phyloP scores from a whole-genome alignment of 139 green algal species.

The Coelastrella sp. region DNA sequence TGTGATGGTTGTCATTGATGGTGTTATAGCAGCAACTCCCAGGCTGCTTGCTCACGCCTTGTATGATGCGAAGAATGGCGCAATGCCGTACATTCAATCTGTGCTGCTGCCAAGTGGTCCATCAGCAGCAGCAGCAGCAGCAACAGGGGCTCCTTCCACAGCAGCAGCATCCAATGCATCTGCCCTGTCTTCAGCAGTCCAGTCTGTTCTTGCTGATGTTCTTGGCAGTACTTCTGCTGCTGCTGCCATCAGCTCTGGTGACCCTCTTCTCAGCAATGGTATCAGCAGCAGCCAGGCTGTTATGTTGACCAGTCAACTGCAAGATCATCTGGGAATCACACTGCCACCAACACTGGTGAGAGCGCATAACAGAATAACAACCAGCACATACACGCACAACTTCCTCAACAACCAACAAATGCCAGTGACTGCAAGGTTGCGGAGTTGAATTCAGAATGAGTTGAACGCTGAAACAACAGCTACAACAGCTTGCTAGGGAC shows the following conservation, averaged over 20 bases:
- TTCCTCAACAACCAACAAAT: too few species aligned
- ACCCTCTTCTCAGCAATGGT: constrained; percentile 62
- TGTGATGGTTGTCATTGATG: constrained; percentile 21
- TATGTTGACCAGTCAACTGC: constrained; percentile 52
- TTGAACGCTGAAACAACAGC: too few species aligned
- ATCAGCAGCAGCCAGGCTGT: constrained; percentile 68
- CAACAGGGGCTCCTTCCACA: too few species aligned
- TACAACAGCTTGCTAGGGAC: too few species aligned
- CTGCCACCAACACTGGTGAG: constrained; percentile 60
- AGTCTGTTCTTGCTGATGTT: not conserved
- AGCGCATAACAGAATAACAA: too few species aligned
- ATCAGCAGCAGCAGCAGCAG: too few species aligned
- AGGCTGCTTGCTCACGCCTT: constrained; percentile 27
- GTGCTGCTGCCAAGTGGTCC: constrained; percentile 11
- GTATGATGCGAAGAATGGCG: not conserved
- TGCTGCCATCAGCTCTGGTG: not conserved
- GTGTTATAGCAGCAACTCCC: not conserved
- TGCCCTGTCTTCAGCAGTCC: not conserved
- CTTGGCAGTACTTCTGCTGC: constrained; percentile 10
- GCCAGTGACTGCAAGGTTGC: too few species aligned
- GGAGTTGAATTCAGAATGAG: too few species aligned
- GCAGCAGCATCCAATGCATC: too few species aligned
- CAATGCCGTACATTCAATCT: not conserved
- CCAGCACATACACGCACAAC: too few species aligned
- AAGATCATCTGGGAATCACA: constrained; percentile 43